Evolutionary conservation across 345 rosid species (phyloP).

Genomic region (Populus pruinosa): DNA sequence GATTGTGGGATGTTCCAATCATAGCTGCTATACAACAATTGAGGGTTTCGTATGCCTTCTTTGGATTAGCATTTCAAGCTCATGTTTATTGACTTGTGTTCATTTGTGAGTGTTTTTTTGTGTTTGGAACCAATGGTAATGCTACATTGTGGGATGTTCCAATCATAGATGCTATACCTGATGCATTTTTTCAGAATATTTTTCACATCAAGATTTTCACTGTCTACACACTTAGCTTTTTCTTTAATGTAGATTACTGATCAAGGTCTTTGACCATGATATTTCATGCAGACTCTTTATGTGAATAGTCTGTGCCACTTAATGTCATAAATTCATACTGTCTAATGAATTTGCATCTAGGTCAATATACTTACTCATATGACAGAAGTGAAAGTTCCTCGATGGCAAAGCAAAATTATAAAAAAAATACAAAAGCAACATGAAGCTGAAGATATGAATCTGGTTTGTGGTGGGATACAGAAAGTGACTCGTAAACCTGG

Average conservation of each 20-base stretch:
- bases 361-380: constrained; percentile 53
- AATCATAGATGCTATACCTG: not conserved
- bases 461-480: constrained; percentile 11
- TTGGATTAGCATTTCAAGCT: too few relatives aligned
- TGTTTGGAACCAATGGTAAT: too few relatives aligned
- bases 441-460: constrained; percentile 29
- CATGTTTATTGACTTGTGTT: too few relatives aligned
- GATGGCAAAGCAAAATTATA: constrained; percentile 33
- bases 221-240: not conserved
- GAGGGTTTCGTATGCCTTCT: too few relatives aligned
- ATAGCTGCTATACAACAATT: not conserved
- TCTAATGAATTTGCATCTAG: constrained; percentile 13
- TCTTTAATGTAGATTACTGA: not conserved
- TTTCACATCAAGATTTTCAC: not conserved
- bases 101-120: too few relatives aligned
- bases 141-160: too few relatives aligned
- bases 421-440: constrained; percentile 27
- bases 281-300: not conserved
- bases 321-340: not conserved
- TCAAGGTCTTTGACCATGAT: not conserved
- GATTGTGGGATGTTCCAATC: not conserved
- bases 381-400: constrained; percentile 35
- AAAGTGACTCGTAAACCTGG: constrained; percentile 2
- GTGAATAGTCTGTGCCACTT: not conserved
- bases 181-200: not conserved